Evolutionary conservation across 768 basidiomycete genomes (phyloP).

Genomic region (Gymnopilus dilepis): DNA sequence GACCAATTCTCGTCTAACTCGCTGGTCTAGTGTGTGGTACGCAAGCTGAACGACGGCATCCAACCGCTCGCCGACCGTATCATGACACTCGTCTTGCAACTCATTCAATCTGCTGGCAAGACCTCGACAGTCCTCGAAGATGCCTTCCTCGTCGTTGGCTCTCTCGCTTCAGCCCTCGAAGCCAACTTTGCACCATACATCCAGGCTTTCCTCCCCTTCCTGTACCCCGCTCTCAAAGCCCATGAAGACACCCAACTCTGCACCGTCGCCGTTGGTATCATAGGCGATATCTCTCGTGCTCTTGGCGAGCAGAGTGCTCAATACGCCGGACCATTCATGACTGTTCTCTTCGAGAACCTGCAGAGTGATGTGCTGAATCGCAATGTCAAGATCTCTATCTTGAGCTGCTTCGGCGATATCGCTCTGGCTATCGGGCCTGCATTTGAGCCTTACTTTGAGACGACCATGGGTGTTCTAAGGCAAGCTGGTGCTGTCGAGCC

Average conservation of each 20-base stretch:
- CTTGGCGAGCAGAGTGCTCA: conserved; percentile 83
- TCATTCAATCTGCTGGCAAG: conserved; percentile 88
- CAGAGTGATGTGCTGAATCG: conserved; percentile 90
- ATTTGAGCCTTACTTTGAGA: conserved; percentile 89
- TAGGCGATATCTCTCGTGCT: conserved; percentile 96
- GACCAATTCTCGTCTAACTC: conserved; percentile 2
- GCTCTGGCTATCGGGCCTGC: conserved; percentile 86
- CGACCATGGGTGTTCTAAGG: conserved; percentile 87
- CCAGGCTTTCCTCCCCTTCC: conserved; percentile 80
- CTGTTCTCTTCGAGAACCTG: conserved; percentile 87
- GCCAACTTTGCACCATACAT: conserved; percentile 82
- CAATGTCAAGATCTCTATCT: conserved; percentile 95
- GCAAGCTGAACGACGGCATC: conserved; percentile 82
- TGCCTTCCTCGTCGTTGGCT: conserved; percentile 92
- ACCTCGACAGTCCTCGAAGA: conserved; percentile 96
- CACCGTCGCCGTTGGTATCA: conserved; percentile 93
- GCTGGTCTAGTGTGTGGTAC: conserved; percentile 71
- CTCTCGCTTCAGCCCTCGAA: conserved; percentile 85
- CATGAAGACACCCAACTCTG: conserved; percentile 96
- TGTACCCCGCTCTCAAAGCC: conserved; percentile 87
- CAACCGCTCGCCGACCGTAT: conserved; percentile 91
- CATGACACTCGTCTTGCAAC: conserved; percentile 88
- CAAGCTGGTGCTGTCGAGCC: conserved; percentile 91
- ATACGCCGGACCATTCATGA: conserved; percentile 91
- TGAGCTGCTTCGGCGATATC: conserved; percentile 96